A percentile compares a stretch with the other conserved stretches of the same genome.
These are phyloP conservation scores for Coemansia sp. DNA, from an alignment of 192 early-diverging fungal genomes.

Conservation along the genomic window DNA sequence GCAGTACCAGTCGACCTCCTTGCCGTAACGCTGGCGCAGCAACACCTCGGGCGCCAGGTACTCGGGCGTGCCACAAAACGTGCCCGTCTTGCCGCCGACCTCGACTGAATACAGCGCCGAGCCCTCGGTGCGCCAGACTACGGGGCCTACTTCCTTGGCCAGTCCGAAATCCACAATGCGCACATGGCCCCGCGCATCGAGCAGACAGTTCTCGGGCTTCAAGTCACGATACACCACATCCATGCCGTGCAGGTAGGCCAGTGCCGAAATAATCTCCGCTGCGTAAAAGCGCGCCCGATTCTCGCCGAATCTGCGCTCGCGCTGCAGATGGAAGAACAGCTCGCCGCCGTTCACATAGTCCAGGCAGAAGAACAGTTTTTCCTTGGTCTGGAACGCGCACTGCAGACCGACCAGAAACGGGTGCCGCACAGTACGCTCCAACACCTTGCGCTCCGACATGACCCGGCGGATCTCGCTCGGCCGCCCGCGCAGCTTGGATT, in stretches of 20 bases:
- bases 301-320: conserved; percentile 59
- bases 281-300: conserved; percentile 59
- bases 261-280: conserved; percentile 48
- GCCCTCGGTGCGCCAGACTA: conserved; percentile 77
- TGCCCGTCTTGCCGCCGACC: conserved; percentile 61
- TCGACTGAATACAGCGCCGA: conserved; percentile 49
- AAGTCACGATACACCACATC: conserved; percentile 65
- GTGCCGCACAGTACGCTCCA: conserved; percentile 49
- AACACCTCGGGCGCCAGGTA: conserved; percentile 72
- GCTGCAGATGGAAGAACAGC: conserved; percentile 68
- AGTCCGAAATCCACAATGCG: conserved; percentile 86
- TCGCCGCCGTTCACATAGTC: conserved; percentile 76
- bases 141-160: conserved; percentile 65
- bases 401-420: conserved; percentile 70
- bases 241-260: conserved; percentile 56
- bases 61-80: conserved; percentile 76
- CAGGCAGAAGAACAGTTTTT: conserved; percentile 68
- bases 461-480: conserved; percentile 61
- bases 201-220: conserved; percentile 67
- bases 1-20: conserved; percentile 72
- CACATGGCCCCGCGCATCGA: conserved; percentile 72
- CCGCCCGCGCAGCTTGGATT: conserved; percentile 61
- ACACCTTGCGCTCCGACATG: conserved; percentile 62
- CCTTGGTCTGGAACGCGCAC: conserved; percentile 70
- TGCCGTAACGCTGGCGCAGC: conserved; percentile 59